These are phyloP conservation scores for Podospora bellae-mahoneyi DNA, from an alignment of 495 filamentous ascomycete species.

Conservation along the genomic window DNA sequence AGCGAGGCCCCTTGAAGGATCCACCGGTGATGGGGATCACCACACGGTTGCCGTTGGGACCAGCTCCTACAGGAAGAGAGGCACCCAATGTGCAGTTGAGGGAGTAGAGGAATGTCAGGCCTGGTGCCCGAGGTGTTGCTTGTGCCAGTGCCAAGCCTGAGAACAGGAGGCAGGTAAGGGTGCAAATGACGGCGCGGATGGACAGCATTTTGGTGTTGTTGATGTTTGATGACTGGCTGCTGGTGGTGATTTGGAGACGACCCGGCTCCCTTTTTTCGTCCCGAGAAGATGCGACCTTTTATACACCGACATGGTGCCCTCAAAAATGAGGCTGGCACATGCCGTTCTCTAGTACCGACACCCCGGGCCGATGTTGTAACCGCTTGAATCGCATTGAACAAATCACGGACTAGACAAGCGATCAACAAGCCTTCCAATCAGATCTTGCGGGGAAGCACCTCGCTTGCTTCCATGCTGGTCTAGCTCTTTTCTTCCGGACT, in stretches of 20 bases:
- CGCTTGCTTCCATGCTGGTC: not conserved
- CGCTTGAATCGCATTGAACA: not conserved
- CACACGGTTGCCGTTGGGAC: slow-evolving; percentile 20
- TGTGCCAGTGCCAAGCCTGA: not conserved
- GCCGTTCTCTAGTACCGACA: slow-evolving; percentile 7
- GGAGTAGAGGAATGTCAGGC: slow-evolving; percentile 29
- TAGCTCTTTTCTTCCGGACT: not conserved
- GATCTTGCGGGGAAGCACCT: not conserved
- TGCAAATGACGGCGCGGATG: not conserved
- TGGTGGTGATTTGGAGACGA: not conserved
- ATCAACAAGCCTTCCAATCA: not conserved
- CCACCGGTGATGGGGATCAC: slow-evolving; percentile 32
- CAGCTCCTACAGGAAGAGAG: slow-evolving; percentile 19
- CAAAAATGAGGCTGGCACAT: not conserved
- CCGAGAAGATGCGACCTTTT: not conserved
- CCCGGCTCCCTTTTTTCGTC: not conserved
- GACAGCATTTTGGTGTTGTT: slow-evolving; percentile 9
- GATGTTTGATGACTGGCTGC: not conserved
- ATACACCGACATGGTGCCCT: not conserved
- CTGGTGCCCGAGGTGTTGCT: slow-evolving; percentile 18
- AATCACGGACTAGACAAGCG: not conserved
- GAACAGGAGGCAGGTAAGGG: not conserved
- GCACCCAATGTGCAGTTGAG: slow-evolving; percentile 28
- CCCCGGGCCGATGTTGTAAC: not conserved
- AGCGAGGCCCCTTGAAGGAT: slow-evolving; percentile 22